These are phyloP conservation scores for Rhodofomes roseus DNA, from an alignment of 1,284 basidiomycete species.

Conservation along the genomic window DNA sequence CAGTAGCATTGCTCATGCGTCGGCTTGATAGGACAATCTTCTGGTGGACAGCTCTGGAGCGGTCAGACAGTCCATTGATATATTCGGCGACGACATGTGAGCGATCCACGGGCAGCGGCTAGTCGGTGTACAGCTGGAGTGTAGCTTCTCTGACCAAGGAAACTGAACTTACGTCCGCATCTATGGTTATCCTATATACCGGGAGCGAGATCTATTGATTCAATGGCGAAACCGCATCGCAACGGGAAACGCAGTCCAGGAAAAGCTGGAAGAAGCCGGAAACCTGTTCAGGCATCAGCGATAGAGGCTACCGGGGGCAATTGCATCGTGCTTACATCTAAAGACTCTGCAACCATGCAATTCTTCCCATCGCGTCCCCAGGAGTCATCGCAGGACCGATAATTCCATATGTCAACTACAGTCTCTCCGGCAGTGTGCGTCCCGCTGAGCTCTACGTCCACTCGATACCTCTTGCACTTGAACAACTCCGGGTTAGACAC, in stretches of 20 bases:
- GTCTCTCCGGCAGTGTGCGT: constrained; percentile 68
- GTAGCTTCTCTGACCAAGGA: no score
- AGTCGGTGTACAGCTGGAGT: neutral
- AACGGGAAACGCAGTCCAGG: constrained; percentile 52
- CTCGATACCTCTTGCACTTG: constrained; percentile 53
- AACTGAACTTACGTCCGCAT: no score
- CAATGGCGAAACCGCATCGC: constrained; percentile 57
- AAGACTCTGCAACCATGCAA: constrained; percentile 59
- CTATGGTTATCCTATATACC: neutral
- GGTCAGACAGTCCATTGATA: constrained; percentile 30
- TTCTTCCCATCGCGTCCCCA: constrained; percentile 74
- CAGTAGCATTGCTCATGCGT: neutral
- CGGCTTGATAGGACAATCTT: constrained; percentile 27
- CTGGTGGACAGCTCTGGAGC: constrained; percentile 29
- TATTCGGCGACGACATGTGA: constrained; percentile 25
- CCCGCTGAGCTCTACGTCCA: constrained; percentile 73
- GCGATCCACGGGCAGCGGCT: neutral
- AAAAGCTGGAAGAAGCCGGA: constrained; percentile 62
- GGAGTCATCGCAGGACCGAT: constrained; percentile 48
- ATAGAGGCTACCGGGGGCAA: neutral
- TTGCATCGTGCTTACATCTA: constrained; percentile 50
- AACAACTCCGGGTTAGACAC: constrained; percentile 65
- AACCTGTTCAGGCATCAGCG: constrained; percentile 39
- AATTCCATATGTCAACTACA: constrained; percentile 71
- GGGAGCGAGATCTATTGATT: constrained; percentile 27